A percentile compares a stretch with the other conserved stretches of the same genome.
Evolutionary conservation across 2,329 filamentous ascomycete species (phyloP).

Genomic region (Penicillium occitanis): DNA sequence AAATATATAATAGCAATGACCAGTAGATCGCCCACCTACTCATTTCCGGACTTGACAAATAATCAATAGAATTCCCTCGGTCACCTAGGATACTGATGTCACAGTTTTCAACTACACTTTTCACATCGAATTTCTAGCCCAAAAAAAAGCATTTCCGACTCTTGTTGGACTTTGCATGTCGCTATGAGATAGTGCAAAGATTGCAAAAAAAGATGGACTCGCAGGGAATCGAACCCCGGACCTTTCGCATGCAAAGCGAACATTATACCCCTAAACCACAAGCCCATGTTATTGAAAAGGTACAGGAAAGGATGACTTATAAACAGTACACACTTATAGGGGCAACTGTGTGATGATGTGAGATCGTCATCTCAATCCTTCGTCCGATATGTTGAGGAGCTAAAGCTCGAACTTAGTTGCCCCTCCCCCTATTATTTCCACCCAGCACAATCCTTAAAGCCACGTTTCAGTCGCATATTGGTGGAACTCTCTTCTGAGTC

Average conservation of each 20-base stretch:
- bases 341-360: not conserved
- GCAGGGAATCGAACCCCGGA: constrained; percentile 12
- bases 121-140: too few relatives aligned
- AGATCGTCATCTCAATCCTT: not conserved
- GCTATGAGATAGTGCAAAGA: not conserved
- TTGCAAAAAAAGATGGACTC: constrained; percentile 8
- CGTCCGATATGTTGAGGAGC: not conserved
- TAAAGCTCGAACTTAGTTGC: constrained; percentile 7
- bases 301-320: not conserved
- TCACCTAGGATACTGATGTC: not conserved
- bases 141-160: not conserved
- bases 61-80: not conserved
- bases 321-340: not conserved
- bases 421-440: constrained; percentile 19
- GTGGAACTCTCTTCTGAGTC: not conserved
- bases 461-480: constrained; percentile 16
- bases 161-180: not conserved
- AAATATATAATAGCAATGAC: not conserved
- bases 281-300: not conserved
- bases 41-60: not conserved
- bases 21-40: not conserved
- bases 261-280: constrained; percentile 14
- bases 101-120: not conserved
- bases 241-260: constrained; percentile 11
- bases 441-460: constrained; percentile 6